These are phyloP conservation scores for Pythium phragmiticola DNA, from an alignment of 352 stramenopile genomes.

Conservation along the genomic window DNA sequence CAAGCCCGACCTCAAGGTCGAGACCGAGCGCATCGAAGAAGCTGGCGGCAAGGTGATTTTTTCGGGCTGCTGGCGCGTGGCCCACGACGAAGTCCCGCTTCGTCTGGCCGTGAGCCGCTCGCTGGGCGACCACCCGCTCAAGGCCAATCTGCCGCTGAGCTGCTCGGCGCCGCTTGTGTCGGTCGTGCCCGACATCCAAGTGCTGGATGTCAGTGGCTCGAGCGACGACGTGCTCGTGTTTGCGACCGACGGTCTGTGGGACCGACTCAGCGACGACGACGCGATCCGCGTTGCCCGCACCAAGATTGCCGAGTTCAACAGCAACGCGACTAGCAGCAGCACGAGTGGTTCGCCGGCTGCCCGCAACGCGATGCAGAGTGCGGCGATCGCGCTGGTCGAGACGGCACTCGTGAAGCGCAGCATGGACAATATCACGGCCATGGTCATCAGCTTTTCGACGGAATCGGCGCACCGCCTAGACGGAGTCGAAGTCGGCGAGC, in stretches of 20 bases:
- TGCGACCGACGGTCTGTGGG: slow-evolving; percentile 77
- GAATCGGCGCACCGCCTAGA: slow-evolving; percentile 7
- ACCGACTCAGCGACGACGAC: slow-evolving; percentile 71
- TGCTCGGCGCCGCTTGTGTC: slow-evolving; percentile 69
- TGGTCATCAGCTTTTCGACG: slow-evolving; percentile 48
- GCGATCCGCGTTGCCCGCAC: slow-evolving; percentile 52
- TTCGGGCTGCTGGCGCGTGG: slow-evolving; percentile 82
- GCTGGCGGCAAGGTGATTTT: slow-evolving; percentile 78
- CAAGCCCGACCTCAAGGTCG: slow-evolving; percentile 66
- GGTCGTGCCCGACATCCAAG: slow-evolving; percentile 64
- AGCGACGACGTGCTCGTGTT: slow-evolving; percentile 65
- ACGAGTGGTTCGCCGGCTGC: slow-evolving; percentile 15
- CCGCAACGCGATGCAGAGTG: slow-evolving; percentile 49
- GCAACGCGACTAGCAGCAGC: slow-evolving; percentile 16
- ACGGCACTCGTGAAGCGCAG: slow-evolving; percentile 60
- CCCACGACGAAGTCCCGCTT: slow-evolving; percentile 66
- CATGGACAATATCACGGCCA: slow-evolving; percentile 85
- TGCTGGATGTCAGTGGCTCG: slow-evolving; percentile 57
- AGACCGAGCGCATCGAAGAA: slow-evolving; percentile 57
- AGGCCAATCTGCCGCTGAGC: slow-evolving; percentile 56
- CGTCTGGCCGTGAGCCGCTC: slow-evolving; percentile 77
- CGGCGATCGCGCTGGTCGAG: slow-evolving; percentile 67
- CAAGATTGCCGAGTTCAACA: slow-evolving; percentile 53
- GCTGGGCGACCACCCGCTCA: slow-evolving; percentile 77
- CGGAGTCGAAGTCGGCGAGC: slow-evolving; percentile 14